Conservation (phyloP, 768 basidiomycete species). For the Lactarius quietus region DNA sequence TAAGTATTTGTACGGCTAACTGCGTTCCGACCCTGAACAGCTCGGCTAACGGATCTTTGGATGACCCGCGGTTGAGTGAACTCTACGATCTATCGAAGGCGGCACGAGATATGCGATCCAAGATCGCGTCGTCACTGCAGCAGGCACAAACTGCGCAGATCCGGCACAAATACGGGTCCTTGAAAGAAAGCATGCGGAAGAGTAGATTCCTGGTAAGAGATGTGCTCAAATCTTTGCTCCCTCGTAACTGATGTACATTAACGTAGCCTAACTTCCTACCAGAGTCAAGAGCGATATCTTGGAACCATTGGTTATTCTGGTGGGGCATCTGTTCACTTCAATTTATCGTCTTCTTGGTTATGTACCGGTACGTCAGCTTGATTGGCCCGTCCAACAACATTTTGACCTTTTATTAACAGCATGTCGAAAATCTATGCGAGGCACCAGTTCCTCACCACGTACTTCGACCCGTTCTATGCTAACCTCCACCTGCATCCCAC, state of each 20-base stretch:
- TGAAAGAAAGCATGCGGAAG: conserved; percentile 38
- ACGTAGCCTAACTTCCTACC: conserved; percentile 25
- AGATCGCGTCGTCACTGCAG: conserved; percentile 42
- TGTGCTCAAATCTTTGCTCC: neutral
- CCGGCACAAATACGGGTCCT: conserved; percentile 34
- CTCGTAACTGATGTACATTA: neutral
- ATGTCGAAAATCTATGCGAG: conserved; percentile 45
- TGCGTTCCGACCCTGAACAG: conserved; percentile 31
- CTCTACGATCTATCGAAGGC: conserved; percentile 51
- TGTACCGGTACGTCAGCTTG: conserved; percentile 53
- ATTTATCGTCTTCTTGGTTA: conserved; percentile 42
- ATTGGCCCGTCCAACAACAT: neutral
- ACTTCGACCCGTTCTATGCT: conserved; percentile 75
- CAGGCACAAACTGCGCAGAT: conserved; percentile 39
- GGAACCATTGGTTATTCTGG: conserved; percentile 37
- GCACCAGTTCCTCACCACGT: conserved; percentile 64
- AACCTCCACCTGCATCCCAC: conserved; percentile 54
- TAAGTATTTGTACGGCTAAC: conserved; percentile 13
- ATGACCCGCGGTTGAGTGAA: conserved; percentile 46
- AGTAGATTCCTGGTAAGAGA: conserved; percentile 39
- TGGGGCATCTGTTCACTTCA: conserved; percentile 43
- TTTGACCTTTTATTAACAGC: conserved; percentile 33
- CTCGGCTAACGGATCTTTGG: conserved; percentile 36
- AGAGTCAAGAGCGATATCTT: conserved; percentile 16
- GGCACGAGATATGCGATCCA: conserved; percentile 48